Evolutionary conservation across 345 rosid species (phyloP), one percentile per base, ranked within the genome.

Genomic region (Pelargonium nanum): DNA sequence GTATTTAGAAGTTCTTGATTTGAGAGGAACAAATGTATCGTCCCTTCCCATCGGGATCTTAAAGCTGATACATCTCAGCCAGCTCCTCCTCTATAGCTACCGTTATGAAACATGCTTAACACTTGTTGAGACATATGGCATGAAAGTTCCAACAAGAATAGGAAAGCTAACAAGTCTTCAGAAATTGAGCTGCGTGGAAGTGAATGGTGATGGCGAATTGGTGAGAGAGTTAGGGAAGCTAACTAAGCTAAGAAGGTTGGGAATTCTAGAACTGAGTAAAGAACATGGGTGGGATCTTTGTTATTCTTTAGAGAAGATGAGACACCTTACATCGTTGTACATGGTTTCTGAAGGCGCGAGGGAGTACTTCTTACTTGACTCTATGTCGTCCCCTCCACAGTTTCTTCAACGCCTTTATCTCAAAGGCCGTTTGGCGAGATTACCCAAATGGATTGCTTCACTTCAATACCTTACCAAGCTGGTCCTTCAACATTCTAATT

Each of bases 381-480:
- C 53, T 54, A 53, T 62, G 6, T 22, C 26, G 0, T 59, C 71
- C 32, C 73, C 76, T 61, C 73, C 77, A 0, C 70, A 16, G 34
- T 34, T 59, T 5, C 73, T 69, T 17, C 65, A 62, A 53, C 53
- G 58, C 8, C 17, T 53, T 15, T 62, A 50, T 6, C 4, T 53
- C 9, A 1, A 0, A 0, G 65, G 65, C 19, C 21, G 45, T 9
- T 26, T 62, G 51, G 61, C 59, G 56, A 61, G 28, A 13, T 23
- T 74, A 24, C 72, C 75, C 1, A 59, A 59, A 20, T 74, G 75
- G 75, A 70, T 74, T 24, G 63, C 69, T 15, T 51, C 32, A 8
- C 69, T 66, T 19, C 21, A 54, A 22, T 68, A 62, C 52, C 44
- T 75, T 9, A 59, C 44, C 32, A 70, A 60, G 15, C 15, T 71